These are phyloP conservation scores for Eimeria acervulina DNA, from an alignment of 169 alveolate species.

Conservation along the genomic window DNA sequence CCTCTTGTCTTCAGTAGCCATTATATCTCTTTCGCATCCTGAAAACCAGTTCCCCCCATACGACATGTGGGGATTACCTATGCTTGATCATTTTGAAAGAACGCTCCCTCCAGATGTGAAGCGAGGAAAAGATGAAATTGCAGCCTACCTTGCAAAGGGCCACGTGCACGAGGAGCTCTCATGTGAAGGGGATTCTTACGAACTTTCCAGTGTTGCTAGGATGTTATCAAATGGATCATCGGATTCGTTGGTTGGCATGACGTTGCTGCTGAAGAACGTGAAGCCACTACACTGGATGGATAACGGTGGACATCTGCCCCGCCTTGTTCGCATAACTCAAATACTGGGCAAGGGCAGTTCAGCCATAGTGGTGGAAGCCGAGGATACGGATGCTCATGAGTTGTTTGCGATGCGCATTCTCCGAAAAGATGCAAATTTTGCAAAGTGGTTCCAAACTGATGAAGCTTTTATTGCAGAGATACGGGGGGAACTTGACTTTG, in stretches of 20 bases:
- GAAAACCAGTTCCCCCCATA: neutral
- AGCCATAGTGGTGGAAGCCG: slow-evolving; percentile 7
- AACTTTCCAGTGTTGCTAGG: neutral
- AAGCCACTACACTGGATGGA: slow-evolving; percentile 11
- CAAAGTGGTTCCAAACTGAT: neutral
- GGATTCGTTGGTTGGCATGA: neutral
- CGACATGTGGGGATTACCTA: slow-evolving; percentile 49
- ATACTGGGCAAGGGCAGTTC: neutral
- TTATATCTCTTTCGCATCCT: neutral
- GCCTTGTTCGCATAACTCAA: neutral
- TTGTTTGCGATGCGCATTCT: slow-evolving; percentile 15
- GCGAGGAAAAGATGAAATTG: slow-evolving; percentile 9
- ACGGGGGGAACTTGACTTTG: neutral
- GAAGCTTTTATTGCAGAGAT: neutral
- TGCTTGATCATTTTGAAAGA: slow-evolving; percentile 30
- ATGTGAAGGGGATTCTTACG: neutral
- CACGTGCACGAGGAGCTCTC: neutral
- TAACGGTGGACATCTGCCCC: neutral
- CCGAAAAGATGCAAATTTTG: neutral
- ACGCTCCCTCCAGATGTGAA: slow-evolving; percentile 5
- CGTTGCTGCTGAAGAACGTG: neutral
- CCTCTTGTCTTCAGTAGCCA: neutral
- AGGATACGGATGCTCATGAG: neutral
- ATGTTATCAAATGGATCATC: neutral
- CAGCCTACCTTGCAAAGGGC: slow-evolving; percentile 5